Evolutionary conservation across 2,329 filamentous ascomycete genomes (phyloP), one percentile per base, ranked within the genome.

Genomic region (Pseudodiploospora longispora): DNA sequence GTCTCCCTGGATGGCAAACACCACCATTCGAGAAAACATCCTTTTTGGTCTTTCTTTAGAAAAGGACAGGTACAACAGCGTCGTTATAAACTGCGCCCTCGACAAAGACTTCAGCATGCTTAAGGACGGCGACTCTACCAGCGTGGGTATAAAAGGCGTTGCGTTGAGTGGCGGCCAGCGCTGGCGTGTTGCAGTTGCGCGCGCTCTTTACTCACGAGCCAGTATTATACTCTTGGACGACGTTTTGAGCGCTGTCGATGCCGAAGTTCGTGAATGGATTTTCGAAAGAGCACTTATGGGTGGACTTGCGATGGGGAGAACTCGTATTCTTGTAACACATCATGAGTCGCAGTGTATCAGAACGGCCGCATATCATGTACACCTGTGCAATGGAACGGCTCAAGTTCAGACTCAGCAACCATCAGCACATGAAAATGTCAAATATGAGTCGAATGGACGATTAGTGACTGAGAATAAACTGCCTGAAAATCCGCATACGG

Each of bases 1-100:
- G 56, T 84, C 83, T 10, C 84, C 84, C 0, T 89, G 84, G 84
- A 85, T 89, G 41, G 83, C 87, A 55, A 87, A 88, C 52, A 80
- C 80, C 0, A 83, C 76, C 2, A 80, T 90, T 46, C 78, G 73
- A 47, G 77, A 85, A 12, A 89, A 89, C 51, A 81, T 89, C 36
- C 59, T 85, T 0, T 88, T 87, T 49, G 83, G 83, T 0, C 64
- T 87, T 1, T 82, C 83, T 0, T 74, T 71, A 30, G 79, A 87
- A 47, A 65, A 76, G 40, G 64, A 70, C 9, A 74, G 85, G 36
- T 89, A 88, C 57, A 65, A 69, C 2, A 76, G 80, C 52, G 83
- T 85, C 0, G 59, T 87, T n/a, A 70, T 75, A 38, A 81, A 79
- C 2, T 88, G 83, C 47, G 83, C 83, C 0, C 59, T 90, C n/a